Conservation (phyloP, 2,329 filamentous ascomycete genomes). For the Thelonectria blattea region DNA sequence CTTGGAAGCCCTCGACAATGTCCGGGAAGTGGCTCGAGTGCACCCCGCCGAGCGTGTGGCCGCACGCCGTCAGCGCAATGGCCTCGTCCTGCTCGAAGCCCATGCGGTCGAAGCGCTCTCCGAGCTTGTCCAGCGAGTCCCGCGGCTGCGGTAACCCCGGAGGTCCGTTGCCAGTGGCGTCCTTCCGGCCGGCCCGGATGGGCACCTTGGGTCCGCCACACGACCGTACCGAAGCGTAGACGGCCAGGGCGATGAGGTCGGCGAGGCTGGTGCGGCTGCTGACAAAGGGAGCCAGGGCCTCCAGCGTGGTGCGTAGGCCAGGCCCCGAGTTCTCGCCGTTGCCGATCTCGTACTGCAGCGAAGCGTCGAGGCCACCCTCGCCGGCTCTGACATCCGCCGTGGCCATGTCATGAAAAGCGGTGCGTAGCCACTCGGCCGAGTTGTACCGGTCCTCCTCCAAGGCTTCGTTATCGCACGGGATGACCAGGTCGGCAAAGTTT, state of each 20-base stretch:
- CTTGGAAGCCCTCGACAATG: constrained; percentile 56
- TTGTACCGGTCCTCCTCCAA: constrained; percentile 61
- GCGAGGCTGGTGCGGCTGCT: constrained; percentile 58
- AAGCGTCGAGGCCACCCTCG: constrained; percentile 63
- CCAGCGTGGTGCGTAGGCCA: constrained; percentile 59
- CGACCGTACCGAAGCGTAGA: constrained; percentile 63
- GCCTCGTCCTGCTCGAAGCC: constrained; percentile 63
- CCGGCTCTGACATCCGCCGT: constrained; percentile 56
- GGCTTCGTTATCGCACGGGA: constrained; percentile 60
- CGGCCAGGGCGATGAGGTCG: constrained; percentile 64
- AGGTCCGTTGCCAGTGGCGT: constrained; percentile 56
- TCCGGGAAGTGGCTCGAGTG: constrained; percentile 60
- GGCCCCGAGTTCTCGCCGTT: constrained; percentile 63
- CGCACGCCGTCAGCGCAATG: constrained; percentile 66
- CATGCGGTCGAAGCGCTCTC: constrained; percentile 62
- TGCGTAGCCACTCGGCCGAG: constrained; percentile 66
- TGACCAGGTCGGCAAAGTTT: constrained; percentile 62
- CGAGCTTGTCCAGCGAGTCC: constrained; percentile 58
- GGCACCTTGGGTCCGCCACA: constrained; percentile 64
- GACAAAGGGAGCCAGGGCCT: constrained; percentile 60
- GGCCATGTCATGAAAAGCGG: constrained; percentile 67
- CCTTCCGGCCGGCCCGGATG: constrained; percentile 58
- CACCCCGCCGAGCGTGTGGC: constrained; percentile 66
- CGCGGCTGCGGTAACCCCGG: constrained; percentile 63
- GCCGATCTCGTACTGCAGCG: constrained; percentile 63